Conservation (phyloP, 1,284 basidiomycete genomes). For the Ganoderma meredithae region DNA sequence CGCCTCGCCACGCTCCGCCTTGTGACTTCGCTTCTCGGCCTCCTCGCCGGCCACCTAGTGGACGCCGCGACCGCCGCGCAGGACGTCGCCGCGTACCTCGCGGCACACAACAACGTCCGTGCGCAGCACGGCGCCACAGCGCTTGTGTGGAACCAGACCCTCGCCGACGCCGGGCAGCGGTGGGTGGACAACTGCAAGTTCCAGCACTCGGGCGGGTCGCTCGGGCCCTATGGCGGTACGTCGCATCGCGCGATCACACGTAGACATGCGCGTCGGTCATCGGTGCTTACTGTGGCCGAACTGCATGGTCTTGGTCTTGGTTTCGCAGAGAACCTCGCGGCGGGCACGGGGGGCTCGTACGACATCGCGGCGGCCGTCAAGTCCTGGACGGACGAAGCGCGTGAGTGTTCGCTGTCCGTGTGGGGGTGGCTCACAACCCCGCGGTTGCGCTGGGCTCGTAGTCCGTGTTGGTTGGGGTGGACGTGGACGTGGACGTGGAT, state of each 20-base stretch:
- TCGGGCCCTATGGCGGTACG: slow-evolving; percentile 70
- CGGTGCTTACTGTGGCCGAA: too few relatives aligned
- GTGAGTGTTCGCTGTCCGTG: too few relatives aligned
- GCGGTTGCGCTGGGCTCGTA: too few relatives aligned
- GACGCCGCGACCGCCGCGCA: slow-evolving; percentile 45
- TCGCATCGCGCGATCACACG: too few relatives aligned
- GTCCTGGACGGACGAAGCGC: neutral
- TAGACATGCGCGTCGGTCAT: slow-evolving; percentile 8
- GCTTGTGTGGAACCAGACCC: slow-evolving; percentile 63
- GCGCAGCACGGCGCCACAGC: slow-evolving; percentile 63
- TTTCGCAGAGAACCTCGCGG: slow-evolving; percentile 71
- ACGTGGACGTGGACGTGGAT: too few relatives aligned
- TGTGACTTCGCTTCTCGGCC: slow-evolving; percentile 48
- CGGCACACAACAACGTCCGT: slow-evolving; percentile 65
- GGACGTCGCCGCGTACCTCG: slow-evolving; percentile 53
- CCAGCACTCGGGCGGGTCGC: slow-evolving; percentile 66
- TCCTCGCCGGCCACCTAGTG: slow-evolving; percentile 43
- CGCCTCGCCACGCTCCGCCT: slow-evolving; percentile 47
- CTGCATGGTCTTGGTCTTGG: too few relatives aligned
- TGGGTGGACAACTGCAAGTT: slow-evolving; percentile 73
- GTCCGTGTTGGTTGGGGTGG: too few relatives aligned
- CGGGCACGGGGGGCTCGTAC: neutral
- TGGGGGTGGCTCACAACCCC: too few relatives aligned
- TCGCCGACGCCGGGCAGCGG: slow-evolving; percentile 62
- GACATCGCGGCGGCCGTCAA: neutral